Evolutionary conservation across 208 protist species (phyloP).

Genomic region (Acanthamoeba royreba): DNA sequence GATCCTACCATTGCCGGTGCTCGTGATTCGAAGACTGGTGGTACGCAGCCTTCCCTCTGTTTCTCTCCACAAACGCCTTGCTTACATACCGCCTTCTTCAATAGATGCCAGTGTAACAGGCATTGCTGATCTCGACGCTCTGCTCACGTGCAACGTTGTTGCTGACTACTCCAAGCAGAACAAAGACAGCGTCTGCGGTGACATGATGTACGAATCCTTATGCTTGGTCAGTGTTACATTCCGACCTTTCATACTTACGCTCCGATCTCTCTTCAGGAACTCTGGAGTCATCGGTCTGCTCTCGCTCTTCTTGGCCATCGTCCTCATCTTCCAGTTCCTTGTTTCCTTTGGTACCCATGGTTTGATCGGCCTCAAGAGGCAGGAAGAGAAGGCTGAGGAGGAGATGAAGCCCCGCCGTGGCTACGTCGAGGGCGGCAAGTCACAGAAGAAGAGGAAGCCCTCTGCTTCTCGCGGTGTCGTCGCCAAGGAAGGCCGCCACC

Average conservation of each 20-base stretch:
- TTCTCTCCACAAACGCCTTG: no score
- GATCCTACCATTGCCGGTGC: neutral
- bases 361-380: neutral
- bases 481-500: neutral
- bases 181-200: neutral
- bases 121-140: neutral
- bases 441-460: neutral
- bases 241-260: no score
- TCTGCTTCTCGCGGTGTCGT: neutral
- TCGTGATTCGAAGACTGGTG: no score
- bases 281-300: neutral
- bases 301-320: constrained; percentile 14
- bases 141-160: neutral
- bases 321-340: neutral
- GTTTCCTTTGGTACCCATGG: neutral
- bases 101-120: neutral
- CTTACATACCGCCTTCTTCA: no score
- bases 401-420: constrained; percentile 32
- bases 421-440: neutral
- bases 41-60: no score
- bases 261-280: no score
- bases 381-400: neutral
- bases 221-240: no score
- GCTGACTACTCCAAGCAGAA: neutral
- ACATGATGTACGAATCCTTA: neutral